phyloP scores from a whole-genome alignment of 1,139 yeast species.

The Entelexis paramagnoliae region DNA sequence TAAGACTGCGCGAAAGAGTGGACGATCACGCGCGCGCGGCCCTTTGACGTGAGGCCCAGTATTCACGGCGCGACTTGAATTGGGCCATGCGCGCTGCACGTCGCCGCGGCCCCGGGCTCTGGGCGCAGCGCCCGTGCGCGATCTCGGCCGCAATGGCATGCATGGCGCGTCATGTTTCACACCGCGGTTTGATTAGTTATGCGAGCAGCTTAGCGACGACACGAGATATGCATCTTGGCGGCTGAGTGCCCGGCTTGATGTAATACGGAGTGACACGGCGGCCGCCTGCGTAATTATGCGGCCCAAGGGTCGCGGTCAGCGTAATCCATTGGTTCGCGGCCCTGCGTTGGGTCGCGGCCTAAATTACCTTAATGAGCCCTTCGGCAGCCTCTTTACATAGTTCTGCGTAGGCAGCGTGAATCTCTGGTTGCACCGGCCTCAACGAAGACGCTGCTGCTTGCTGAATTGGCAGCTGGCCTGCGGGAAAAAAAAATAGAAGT shows the following conservation, averaged over 20 bases:
- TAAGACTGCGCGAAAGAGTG: not conserved
- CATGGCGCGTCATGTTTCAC: not conserved
- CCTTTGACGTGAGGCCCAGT: not conserved
- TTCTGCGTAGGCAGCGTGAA: too few relatives aligned
- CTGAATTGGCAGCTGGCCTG: too few relatives aligned
- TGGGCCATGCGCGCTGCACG: not conserved
- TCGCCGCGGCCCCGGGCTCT: not conserved
- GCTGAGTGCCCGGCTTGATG: not conserved
- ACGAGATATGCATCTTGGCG: slow-evolving; percentile 1
- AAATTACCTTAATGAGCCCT: too few relatives aligned
- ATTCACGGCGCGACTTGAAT: not conserved
- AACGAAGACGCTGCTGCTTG: too few relatives aligned
- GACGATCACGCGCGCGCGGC: not conserved
- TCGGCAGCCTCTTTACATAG: too few relatives aligned
- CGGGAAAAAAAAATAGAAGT: too few relatives aligned
- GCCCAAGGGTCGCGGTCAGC: not conserved
- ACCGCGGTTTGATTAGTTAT: not conserved
- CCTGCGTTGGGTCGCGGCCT: too few relatives aligned
- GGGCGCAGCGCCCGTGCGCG: not conserved
- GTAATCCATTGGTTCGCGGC: too few relatives aligned
- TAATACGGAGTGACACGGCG: not conserved
- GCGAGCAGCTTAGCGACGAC: not conserved
- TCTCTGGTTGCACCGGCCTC: too few relatives aligned
- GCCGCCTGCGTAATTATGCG: not conserved
- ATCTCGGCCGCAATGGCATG: not conserved